A percentile compares a stretch with the other conserved stretches of the same genome.
phyloP scores from a whole-genome alignment of 345 rosid genomes.

The Ricinus communis region DNA sequence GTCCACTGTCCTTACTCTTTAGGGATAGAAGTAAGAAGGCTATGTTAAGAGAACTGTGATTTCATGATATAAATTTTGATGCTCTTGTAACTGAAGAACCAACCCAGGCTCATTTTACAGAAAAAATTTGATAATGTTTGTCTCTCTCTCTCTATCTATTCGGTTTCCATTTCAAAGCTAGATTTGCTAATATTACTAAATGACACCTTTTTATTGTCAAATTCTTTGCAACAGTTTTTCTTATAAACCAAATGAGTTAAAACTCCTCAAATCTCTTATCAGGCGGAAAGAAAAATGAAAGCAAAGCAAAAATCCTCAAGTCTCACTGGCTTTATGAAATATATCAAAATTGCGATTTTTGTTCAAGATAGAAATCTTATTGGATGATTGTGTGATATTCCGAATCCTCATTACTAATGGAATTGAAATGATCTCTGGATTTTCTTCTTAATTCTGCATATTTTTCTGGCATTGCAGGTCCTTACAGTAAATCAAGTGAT shows the following conservation, averaged over 20 bases:
- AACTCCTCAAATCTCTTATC: neutral
- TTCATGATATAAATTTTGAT: neutral
- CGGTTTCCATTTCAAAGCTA: neutral
- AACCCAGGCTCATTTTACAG: neutral
- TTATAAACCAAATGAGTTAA: too few species aligned
- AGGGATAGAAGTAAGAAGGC: too few species aligned
- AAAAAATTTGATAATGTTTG: neutral
- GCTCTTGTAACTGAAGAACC: neutral
- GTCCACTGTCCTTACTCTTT: too few species aligned
- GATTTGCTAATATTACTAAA: neutral
- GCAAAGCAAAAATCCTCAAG: too few species aligned
- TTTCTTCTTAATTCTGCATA: neutral
- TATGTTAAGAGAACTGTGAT: neutral
- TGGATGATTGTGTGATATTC: too few species aligned
- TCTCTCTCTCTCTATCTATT: neutral
- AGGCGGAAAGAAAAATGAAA: too few species aligned
- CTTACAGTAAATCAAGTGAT: slow-evolving; percentile 95
- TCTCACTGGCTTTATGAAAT: too few species aligned
- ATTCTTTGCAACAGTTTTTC: too few species aligned
- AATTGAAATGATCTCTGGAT: neutral
- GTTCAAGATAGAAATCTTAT: too few species aligned
- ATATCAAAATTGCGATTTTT: too few species aligned
- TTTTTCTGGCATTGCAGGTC: slow-evolving; percentile 45
- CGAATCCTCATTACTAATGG: too few species aligned
- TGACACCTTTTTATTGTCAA: neutral